phyloP scores from a whole-genome alignment of 768 basidiomycete species.

The Nidularia pulvinata region DNA sequence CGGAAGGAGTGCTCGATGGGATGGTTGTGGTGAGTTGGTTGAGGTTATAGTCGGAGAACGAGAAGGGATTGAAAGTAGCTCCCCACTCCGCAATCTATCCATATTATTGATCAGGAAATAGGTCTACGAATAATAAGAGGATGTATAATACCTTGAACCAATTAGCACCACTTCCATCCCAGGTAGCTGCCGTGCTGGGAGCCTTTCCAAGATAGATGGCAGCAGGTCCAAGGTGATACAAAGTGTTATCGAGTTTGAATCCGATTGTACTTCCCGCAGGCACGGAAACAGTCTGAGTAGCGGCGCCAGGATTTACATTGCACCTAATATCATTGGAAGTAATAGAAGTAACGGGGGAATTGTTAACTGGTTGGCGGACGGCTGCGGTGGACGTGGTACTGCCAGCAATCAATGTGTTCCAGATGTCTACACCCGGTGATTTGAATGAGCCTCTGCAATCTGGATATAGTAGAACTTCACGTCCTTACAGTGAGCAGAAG shows the following conservation, averaged over 20 bases:
- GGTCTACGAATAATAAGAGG: slow-evolving; percentile 6
- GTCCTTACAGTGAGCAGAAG: slow-evolving; percentile 28
- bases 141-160: slow-evolving; percentile 35
- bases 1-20: slow-evolving; percentile 30
- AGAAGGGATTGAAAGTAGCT: slow-evolving; percentile 22
- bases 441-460: neutral
- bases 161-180: slow-evolving; percentile 31
- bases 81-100: slow-evolving; percentile 27
- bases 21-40: slow-evolving; percentile 27
- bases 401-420: slow-evolving; percentile 21
- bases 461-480: neutral
- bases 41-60: slow-evolving; percentile 19
- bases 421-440: slow-evolving; percentile 33
- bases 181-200: slow-evolving; percentile 24
- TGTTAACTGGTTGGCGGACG: slow-evolving; percentile 34
- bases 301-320: slow-evolving; percentile 11
- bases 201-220: slow-evolving; percentile 33
- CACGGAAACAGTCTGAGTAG: slow-evolving; percentile 11
- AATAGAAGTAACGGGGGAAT: slow-evolving; percentile 33
- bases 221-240: slow-evolving; percentile 21
- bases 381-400: slow-evolving; percentile 17
- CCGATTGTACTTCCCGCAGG: slow-evolving; percentile 14
- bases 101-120: slow-evolving; percentile 2
- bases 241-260: slow-evolving; percentile 16
- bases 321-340: slow-evolving; percentile 11